A percentile compares a stretch with the other conserved stretches of the same genome.
phyloP scores from a whole-genome alignment of 352 stramenopile species.

The Plasmopara muralis region DNA sequence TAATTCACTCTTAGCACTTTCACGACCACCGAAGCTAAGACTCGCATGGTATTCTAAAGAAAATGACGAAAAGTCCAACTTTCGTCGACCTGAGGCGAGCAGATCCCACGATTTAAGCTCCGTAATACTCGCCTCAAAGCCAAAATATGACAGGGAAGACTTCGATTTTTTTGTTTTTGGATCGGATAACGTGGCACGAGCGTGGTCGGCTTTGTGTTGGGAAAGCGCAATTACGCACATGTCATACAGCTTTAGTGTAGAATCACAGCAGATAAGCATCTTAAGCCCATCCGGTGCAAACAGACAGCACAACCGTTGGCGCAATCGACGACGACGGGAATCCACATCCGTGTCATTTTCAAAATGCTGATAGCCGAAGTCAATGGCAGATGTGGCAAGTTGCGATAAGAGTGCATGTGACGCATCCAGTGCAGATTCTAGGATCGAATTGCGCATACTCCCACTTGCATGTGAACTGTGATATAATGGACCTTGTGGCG shows the following conservation, averaged over 20 bases:
- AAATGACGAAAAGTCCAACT: constrained; percentile 19
- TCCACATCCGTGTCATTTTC: constrained; percentile 46
- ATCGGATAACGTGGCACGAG: constrained; percentile 21
- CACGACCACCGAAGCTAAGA: constrained; percentile 9
- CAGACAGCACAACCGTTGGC: constrained; percentile 53
- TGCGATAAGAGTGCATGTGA: constrained; percentile 67
- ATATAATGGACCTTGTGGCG: constrained; percentile 14
- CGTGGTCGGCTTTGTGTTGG: constrained; percentile 28
- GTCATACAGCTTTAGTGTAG: constrained; percentile 58
- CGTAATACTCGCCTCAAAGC: constrained; percentile 54
- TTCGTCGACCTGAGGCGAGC: constrained; percentile 21
- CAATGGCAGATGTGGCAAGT: constrained; percentile 56
- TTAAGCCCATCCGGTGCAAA: constrained; percentile 61
- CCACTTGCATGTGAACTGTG: constrained; percentile 18
- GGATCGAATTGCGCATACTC: constrained; percentile 35
- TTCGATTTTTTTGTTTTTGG: constrained; percentile 36
- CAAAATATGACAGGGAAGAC: constrained; percentile 49
- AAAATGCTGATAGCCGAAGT: constrained; percentile 49
- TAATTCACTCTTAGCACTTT: constrained; percentile 49
- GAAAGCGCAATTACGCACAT: constrained; percentile 35
- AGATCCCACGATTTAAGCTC: constrained; percentile 67
- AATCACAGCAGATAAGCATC: constrained; percentile 58
- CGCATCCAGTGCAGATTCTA: constrained; percentile 56
- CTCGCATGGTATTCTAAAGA: constrained; percentile 7
- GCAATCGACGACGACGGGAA: constrained; percentile 39